Base-by-base conservation (phyloP, 2,329 filamentous ascomycete genomes). In the Verticillium albo-atrum region DNA sequence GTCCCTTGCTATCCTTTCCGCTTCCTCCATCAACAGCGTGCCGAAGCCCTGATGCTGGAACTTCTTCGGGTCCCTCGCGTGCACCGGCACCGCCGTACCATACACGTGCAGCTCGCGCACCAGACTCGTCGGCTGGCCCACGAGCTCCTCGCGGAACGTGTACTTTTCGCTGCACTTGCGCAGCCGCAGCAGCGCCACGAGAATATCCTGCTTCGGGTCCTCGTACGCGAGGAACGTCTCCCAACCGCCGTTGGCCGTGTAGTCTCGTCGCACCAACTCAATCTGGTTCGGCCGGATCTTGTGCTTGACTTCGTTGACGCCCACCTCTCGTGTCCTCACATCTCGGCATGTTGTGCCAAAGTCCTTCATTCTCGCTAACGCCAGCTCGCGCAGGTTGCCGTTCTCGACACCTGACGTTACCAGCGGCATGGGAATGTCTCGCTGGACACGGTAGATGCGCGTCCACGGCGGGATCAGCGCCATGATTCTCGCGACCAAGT, bases 381-480 rank as follows among this genome's bases (percentile, higher is more conserved):
- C 94, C 55, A 99, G 80, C 74, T 99, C 95, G 63, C 95, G 88
- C 42, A 99, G 79, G 71, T 99, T 99, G 62, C 95, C 95, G 67
- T 99, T 99, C 77, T 99, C 95, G 0, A 99, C 95, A 47, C 95
- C 95, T 1, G 94, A 96, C 0, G 95, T 98, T n/a, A 99, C 96
- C 26, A 99, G 82, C 1, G 95, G 95, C 95, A 99, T 99, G n/a
- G 95, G 95, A 60, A 99, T 99, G 76, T 99, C 95, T 72, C 95
- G 88, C 79, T 99, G 95, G 0, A 99, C 95, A 61, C 95, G 92
- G 78, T 99, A 99, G 69, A 99, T 99, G 63, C 95, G 88, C 0
- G 96, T 99, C 95, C 95, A 99, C 1, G 95, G 95, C 1, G 95
- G 95, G 0, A 99, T 89, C 2, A 99, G 82, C 0, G 95, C 95